Evolutionary conservation across 2,329 filamentous ascomycete genomes (phyloP).

Genomic region (Phaeosphaeria sp.): DNA sequence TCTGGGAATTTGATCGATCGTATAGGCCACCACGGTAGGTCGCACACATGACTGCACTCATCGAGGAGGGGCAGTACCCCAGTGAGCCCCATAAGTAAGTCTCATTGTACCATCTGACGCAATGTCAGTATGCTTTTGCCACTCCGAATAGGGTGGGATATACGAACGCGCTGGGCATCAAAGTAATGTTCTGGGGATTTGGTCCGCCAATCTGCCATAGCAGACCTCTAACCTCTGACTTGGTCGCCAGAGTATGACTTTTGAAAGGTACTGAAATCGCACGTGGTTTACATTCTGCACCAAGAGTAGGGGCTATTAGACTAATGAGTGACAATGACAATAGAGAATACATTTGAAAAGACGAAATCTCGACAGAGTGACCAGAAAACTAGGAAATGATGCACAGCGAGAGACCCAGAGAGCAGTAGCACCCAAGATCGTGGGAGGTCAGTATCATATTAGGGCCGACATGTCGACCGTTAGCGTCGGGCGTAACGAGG

Average conservation of each 20-base stretch:
- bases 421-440: not conserved
- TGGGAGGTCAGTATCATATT: not conserved
- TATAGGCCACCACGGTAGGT: constrained; percentile 9
- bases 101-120: constrained; percentile 2
- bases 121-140: not conserved
- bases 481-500: constrained; percentile 6
- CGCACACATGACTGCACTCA: not conserved
- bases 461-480: constrained; percentile 1
- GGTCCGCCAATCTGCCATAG: constrained; percentile 6
- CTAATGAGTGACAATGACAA: constrained; percentile 1
- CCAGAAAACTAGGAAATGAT: not conserved
- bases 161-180: constrained; percentile 11
- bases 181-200: constrained; percentile 5
- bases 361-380: not conserved
- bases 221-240: constrained; percentile 3
- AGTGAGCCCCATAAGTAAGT: constrained; percentile 4
- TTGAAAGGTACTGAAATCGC: constrained; percentile 6
- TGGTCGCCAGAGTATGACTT: constrained; percentile 1
- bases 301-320: not conserved
- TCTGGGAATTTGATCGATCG: constrained; percentile 3
- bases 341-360: not conserved
- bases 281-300: constrained; percentile 4
- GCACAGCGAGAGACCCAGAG: not conserved
- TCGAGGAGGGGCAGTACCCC: not conserved
- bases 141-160: not conserved